Evolutionary conservation across 768 basidiomycete genomes (phyloP), one percentile per base, ranked within the genome.

Genomic region (Rubroboletus pulcherrimus): DNA sequence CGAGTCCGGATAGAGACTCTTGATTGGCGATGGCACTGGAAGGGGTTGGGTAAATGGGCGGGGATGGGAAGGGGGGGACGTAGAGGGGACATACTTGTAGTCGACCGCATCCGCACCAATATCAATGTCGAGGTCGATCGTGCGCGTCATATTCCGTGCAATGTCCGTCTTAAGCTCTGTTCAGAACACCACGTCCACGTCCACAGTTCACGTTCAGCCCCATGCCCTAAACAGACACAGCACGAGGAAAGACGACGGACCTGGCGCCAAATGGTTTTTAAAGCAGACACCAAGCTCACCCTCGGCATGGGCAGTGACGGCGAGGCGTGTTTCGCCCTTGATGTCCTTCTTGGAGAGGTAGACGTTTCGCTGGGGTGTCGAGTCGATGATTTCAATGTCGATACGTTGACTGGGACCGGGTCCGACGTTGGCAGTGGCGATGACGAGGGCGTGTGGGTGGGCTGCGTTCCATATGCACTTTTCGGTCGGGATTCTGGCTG

Each of bases 61-160:
- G 26, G 41, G 3, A 4, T 1, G 29, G 10, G 8, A 15, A 17
- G 17, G 5, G 0, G 14, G 14, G 15, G 42, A 11, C 5, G 21
- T 26, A 7, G 49, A 40, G n/a, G n/a, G 37, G 10, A 76, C 89
- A 60, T 66, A 96, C 94, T 99, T 98, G 81, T 98, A 98, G 74
- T 99, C 97, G 37, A 98, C 88, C 2, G 97, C 97, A 65, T 98
- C 96, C 12, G 96, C 95, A 34, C 97, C 97, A 70, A 99, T 95
- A 67, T 99, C 97, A 37, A 98, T 83, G 67, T 99, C 97, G 55
- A 98, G 75, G 77, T 99, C 96, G 57, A 99, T 73, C 39, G 89
- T 81, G 15, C 93, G 81, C 39, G 77, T 72, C 60, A 83, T 75
- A 53, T 81, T 79, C 33, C 72, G 66, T 3, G 75, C 76, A 49